Base-by-base conservation (phyloP, 2,329 filamentous ascomycete genomes). In the Tolypocladium tundrense region DNA sequence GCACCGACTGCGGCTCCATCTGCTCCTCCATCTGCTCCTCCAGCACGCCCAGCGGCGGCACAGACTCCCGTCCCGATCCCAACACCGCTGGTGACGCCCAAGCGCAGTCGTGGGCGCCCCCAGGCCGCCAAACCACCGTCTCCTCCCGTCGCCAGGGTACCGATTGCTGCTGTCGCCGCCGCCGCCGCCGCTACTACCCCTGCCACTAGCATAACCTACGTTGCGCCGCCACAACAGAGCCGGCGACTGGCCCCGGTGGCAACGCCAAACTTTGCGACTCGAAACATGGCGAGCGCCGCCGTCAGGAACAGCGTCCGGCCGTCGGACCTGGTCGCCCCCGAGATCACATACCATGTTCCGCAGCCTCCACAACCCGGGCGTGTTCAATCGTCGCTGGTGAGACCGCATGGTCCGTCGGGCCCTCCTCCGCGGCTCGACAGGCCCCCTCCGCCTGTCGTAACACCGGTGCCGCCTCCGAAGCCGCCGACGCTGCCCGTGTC, bases 281-380 rank as follows among this genome's bases (percentile, higher is more conserved):
- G 48, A 51, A 54, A 43, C 39, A 57, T 53, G 56, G 53, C 48
- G 48, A 51, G 31, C 41, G 51, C 51, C 16, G 56, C 54, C 37
- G 43, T 60, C 40, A 66, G 66, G 48, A 65, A 67, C 19, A 64
- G 63, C 51, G 57, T 67, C 31, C 70, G 70, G 4, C 67, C 67
- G 9, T 69, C 72, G 19, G 67, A 71, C 59, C 64, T 74, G 19
- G 71, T 74, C 59, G 70, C 72, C 16, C 73, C 73, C n/a, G 71
- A 76, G 58, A 73, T 73, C 55, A 71, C 71, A 39, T 74, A 76
- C 58, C 73, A 75, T 56, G 69, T 71, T 2, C 69, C 72, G 19
- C 72, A 75, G 24, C 58, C 65, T n/a, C 63, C 68, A 35, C 66
- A 68, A 16, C 63, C 59, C 57, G 58, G 60, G 61, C 65, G 60